phyloP scores from a whole-genome alignment of 176 grass and related monocot genomes.

The Musa beccarii region DNA sequence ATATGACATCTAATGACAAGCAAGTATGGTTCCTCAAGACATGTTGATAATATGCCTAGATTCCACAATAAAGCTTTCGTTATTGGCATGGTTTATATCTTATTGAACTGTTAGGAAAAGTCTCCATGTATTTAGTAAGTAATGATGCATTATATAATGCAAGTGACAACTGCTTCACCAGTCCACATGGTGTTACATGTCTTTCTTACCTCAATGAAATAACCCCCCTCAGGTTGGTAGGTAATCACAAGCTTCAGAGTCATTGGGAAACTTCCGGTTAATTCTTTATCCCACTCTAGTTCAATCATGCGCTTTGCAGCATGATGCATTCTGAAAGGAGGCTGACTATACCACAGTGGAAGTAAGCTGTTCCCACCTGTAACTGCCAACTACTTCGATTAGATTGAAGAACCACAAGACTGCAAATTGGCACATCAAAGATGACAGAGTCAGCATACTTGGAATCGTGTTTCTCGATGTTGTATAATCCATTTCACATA shows the following conservation, averaged over 20 bases:
- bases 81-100: neutral
- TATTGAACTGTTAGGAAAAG: neutral
- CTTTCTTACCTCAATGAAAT: conserved; percentile 62
- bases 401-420: neutral
- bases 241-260: conserved; percentile 64
- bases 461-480: conserved; percentile 31
- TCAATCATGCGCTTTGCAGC: conserved; percentile 45
- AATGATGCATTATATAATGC: neutral
- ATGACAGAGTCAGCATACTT: conserved; percentile 35
- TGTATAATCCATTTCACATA: conserved; percentile 53
- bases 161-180: neutral
- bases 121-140: neutral
- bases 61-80: neutral
- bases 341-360: conserved; percentile 54
- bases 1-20: neutral
- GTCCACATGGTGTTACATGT: neutral
- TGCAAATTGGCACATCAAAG: neutral
- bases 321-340: conserved; percentile 86
- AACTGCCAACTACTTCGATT: neutral
- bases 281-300: conserved; percentile 68
- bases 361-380: conserved; percentile 39
- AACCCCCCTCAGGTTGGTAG: conserved; percentile 63
- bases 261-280: conserved; percentile 38
- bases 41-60: neutral
- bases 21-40: neutral